Conservation (phyloP, 2,329 filamentous ascomycete species). For the Nemania diffusa region DNA sequence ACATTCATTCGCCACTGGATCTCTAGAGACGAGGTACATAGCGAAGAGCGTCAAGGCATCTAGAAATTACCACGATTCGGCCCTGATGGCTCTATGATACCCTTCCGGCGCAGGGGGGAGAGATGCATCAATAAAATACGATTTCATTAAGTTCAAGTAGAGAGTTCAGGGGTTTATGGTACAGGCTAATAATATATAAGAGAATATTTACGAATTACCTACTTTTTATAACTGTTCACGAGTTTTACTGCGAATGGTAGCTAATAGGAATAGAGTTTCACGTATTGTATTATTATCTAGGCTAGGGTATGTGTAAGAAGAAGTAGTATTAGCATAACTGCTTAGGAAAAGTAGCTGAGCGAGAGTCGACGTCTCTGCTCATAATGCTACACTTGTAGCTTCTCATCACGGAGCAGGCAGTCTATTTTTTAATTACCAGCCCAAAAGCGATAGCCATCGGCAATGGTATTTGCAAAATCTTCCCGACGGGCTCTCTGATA, state of each 20-base stretch:
- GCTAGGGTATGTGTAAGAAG: background rate
- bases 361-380: too few species aligned
- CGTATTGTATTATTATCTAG: background rate
- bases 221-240: background rate
- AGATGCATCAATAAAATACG: too few species aligned
- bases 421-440: too few species aligned
- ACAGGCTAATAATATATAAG: background rate
- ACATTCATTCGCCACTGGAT: slow-evolving; percentile 3
- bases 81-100: slow-evolving; percentile 51
- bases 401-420: too few species aligned
- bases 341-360: background rate
- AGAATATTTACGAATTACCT: background rate
- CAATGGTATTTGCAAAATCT: background rate
- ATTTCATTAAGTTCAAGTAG: too few species aligned
- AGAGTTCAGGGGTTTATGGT: background rate
- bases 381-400: too few species aligned
- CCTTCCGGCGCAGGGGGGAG: slow-evolving; percentile 48
- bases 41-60: background rate
- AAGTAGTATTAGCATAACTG: background rate
- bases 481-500: background rate
- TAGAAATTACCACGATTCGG: slow-evolving; percentile 50
- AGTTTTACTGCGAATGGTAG: background rate
- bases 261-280: background rate
- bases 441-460: background rate
- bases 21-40: background rate